Base-by-base conservation (phyloP, 2,329 filamentous ascomycete genomes). In the Cladophialophora yegresii region DNA sequence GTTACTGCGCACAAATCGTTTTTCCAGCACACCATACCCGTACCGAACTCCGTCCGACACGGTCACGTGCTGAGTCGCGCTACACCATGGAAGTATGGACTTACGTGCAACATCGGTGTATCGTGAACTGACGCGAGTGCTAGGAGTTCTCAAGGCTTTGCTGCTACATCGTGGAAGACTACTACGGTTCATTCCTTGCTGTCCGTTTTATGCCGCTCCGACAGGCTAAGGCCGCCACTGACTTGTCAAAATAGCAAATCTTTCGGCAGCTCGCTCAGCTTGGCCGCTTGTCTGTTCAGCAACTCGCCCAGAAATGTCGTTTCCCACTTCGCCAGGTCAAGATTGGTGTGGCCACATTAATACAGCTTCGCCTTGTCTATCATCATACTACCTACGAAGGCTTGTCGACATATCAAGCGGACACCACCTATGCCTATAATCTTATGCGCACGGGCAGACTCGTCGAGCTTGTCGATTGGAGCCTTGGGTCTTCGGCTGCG, bases 131-230 rank as follows among this genome's bases (percentile, higher is more conserved):
- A 59, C 28, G 20, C 16, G 36, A 33, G n/a, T 43, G 28, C 7
- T 50, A 67, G 65, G 61, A 70, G 76, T 84, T 90, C 71, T 87
- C 89, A 74, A 91, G 97, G 85, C 90, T 98, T 75, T 96, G 92
- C 82, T 86, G 89, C 81, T 87, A 96, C 75, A 85, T 97, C 68
- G 89, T 98, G 69, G 88, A 92, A 75, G 92, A 97, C 76, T 84
- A 91, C 65, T 93, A 95, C 77, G 95, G 95, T 75, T 91, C 96
- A 80, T 87, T 98, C 64, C 92, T 92, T 67, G 91, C 92, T 75
- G 93, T 97, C 89, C 73, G 89, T 81, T 53, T 65, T 7, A 10
- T 32, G 30, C 30, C 54, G 9, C 13, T 47, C 22, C 16, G 22
- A 13, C 23, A 0, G 12, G 12, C 10, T 20, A 36, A 32, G n/a